Base-by-base conservation (phyloP, 345 rosid genomes). In the Trapa incisa region DNA sequence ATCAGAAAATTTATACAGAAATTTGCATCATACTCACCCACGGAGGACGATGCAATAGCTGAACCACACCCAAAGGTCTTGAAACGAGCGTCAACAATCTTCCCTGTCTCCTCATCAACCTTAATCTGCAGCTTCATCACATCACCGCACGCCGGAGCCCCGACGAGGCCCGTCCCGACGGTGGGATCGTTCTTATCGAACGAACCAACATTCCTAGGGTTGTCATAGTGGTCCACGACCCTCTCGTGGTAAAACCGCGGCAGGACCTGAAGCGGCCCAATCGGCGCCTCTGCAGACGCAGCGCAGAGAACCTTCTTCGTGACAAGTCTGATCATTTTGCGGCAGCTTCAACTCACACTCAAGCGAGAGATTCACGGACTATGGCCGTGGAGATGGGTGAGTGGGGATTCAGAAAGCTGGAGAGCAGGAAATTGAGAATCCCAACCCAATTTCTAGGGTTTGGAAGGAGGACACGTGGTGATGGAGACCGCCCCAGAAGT, bases 41-140 rank as follows among this genome's bases (percentile, higher is more conserved):
- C 97, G 41, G 98, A 92, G 12, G 98, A 92, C 1, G 98, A 94
- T 0, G 99, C 99, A 68, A 95, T 91, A 5, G 99, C 98, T 0
- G 99, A 95, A 0, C 99, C 99, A 66, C 98, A 95, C 14, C 99
- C 99, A 67, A 95, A 95, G 66, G 99, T 95, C 87, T 95, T 95
- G 71, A 95, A 95, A 35, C 99, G 73, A 67, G 99, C 98, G 72
- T 95, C 98, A 3, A 79, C 70, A 73, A 95, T 95, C 76, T 89
- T 78, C 5, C 96, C 97, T 45, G 48, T 45, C 15, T 80, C 74
- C 61, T 95, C 94, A 70, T 95, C 96, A 58, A 91, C 91, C 86
- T 77, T 95, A 56, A 95, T 91, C 68, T 95, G 99, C 36, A 95
- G 88, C 88, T 95, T 95, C 99, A 91, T 95, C 4, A 95, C 96